Conservation (phyloP, 495 filamentous ascomycete species). For the Staphylotrichum longicolle region DNA sequence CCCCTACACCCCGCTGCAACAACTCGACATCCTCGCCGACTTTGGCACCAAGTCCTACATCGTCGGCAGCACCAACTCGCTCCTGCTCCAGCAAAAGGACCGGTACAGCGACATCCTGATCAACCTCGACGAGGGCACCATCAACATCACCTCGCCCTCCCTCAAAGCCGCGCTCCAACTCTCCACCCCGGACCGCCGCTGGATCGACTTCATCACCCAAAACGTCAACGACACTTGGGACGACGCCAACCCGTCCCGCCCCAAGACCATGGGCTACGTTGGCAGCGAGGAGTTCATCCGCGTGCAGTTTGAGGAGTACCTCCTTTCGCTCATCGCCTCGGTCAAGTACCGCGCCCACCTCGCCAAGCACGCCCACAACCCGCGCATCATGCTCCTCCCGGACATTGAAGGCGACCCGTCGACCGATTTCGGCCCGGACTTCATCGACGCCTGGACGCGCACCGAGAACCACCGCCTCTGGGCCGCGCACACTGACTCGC, state of each 20-base stretch:
- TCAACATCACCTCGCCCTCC: constrained; percentile 78
- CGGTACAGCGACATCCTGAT: constrained; percentile 97
- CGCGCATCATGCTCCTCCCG: constrained; percentile 55
- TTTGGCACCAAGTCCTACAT: constrained; percentile 95
- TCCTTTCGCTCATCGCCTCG: constrained; percentile 81
- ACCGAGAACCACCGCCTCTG: constrained; percentile 91
- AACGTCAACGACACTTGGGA: constrained; percentile 97
- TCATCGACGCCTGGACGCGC: constrained; percentile 71
- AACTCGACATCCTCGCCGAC: constrained; percentile 91
- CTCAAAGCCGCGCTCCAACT: constrained; percentile 75
- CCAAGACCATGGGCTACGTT: constrained; percentile 91
- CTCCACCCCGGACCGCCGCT: constrained; percentile 83
- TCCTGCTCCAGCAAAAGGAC: constrained; percentile 90
- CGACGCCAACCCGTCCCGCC: constrained; percentile 78
- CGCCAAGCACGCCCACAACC: constrained; percentile 56
- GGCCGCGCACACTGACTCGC: constrained; percentile 66
- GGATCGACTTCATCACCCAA: constrained; percentile 94
- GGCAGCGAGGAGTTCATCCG: constrained; percentile 98
- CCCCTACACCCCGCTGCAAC: constrained; percentile 93
- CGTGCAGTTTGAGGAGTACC: constrained; percentile 95
- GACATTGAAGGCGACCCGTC: constrained; percentile 83
- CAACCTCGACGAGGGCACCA: constrained; percentile 87
- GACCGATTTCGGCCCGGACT: constrained; percentile 75
- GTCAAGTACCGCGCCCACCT: constrained; percentile 88
- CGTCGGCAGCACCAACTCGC: constrained; percentile 92